These are phyloP conservation scores for Tricholomella constricta DNA, from an alignment of 768 basidiomycete species.

Conservation along the genomic window DNA sequence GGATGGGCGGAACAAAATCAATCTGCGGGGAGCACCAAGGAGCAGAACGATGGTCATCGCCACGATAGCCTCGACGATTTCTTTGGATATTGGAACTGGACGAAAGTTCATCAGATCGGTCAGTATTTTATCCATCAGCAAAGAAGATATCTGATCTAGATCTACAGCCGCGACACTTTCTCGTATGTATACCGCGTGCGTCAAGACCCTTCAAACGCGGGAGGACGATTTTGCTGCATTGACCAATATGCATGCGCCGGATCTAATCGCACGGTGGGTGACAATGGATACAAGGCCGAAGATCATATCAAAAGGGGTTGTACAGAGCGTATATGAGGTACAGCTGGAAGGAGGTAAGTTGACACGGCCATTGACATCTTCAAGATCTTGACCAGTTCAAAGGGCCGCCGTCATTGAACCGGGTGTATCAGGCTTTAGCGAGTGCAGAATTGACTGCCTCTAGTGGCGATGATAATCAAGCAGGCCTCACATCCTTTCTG, in stretches of 20 bases:
- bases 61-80: slow-evolving; percentile 31
- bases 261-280: neutral
- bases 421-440: slow-evolving; percentile 1
- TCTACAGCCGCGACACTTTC: neutral
- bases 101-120: slow-evolving; percentile 26
- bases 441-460: neutral
- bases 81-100: slow-evolving; percentile 27
- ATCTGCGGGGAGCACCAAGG: slow-evolving; percentile 27
- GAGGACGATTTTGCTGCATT: slow-evolving; percentile 1
- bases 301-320: neutral
- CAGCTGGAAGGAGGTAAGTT: neutral
- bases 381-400: neutral
- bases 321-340: slow-evolving; percentile 3
- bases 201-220: neutral
- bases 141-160: neutral
- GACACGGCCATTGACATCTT: neutral
- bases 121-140: neutral
- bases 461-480: no score
- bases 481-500: slow-evolving; percentile 1
- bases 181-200: neutral
- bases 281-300: slow-evolving; percentile 5
- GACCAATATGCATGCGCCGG: neutral
- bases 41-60: slow-evolving; percentile 30
- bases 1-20: no score
- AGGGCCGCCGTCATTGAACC: slow-evolving; percentile 4